Evolutionary conservation across 805 yeast species (phyloP), one percentile per base, ranked within the genome.

Genomic region (Lachancea meyersii): DNA sequence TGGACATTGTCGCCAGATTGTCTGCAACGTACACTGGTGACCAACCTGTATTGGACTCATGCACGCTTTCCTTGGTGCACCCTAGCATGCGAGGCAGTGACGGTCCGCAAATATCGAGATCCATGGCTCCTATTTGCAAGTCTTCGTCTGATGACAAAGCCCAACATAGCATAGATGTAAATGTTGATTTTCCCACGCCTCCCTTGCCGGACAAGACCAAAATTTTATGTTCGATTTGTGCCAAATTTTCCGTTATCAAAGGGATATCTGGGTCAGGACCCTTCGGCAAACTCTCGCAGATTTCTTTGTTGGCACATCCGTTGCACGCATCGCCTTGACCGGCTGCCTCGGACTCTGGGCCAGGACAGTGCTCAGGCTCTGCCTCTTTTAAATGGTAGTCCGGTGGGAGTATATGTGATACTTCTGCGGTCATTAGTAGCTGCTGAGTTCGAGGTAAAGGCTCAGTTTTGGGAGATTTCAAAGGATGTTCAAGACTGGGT

Each of bases 291-390:
- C 94, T 77, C 40, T 87, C 82, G 66, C 99, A 93, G 4, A 91
- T 84, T 35, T 73, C 79, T 63, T 93, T 88, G 65, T 93, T 93
- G 13, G 97, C 94, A 68, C 99, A 93, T 9, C 97, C 96, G 7
- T 69, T 74, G 60, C 99, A 93, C 10, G 97, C 95, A 57, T 86
- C 96, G 2, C 86, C 89, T 54, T 83, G 79, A 6, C 99, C 99
- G 2, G 99, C 98, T 41, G 68, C 65, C 52, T 88, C 97, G 2
- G 95, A 82, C 58, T 91, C 96, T 1, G 97, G 95, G 1, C 98
- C 99, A 0, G 98, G 98, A 68, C 99, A 93, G 63, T 93, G 97
- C 58, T 88, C 97, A 1, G 98, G 97, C 56, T 83, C 94, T 0
- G 93, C 88, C 0, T 80, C 86, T 43, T 71, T 69, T 20, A 75